Evolutionary conservation across 345 rosid genomes (phyloP).

Genomic region (Lenwebbia sp.): DNA sequence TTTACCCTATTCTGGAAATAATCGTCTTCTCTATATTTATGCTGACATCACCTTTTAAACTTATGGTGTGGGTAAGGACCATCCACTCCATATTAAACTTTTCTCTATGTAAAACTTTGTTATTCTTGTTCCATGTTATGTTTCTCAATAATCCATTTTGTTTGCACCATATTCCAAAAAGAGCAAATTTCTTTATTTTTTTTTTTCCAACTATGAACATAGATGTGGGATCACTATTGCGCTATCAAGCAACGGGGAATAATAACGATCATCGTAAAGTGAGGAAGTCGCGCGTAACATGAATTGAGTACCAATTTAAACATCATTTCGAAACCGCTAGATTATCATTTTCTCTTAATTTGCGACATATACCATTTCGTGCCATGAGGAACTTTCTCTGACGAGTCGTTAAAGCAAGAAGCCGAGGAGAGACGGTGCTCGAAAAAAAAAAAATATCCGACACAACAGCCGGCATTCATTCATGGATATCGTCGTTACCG

Average conservation of each 20-base stretch:
- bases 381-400: neutral
- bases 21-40: neutral
- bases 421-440: neutral
- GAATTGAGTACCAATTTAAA: neutral
- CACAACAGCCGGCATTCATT: accelerated
- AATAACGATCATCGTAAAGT: accelerated
- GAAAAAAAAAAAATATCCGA: no score
- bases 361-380: neutral
- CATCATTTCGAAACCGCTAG: no score
- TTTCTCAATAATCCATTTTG: neutral
- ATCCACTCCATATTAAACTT: neutral
- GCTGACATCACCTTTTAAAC: neutral
- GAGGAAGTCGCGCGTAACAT: neutral
- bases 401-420: no score
- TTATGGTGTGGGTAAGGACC: neutral
- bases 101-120: neutral
- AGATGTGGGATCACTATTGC: neutral
- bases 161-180: no score
- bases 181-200: no score
- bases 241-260: accelerated
- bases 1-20: neutral
- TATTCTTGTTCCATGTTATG: neutral
- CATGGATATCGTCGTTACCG: no score
- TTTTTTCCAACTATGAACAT: no score
- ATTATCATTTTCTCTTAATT: neutral